Percentiles rank a stretch among this genome's conserved stretches.
These are phyloP conservation scores for Plectosphaerella plurivora DNA, from an alignment of 2,329 filamentous ascomycete species.

Conservation along the genomic window DNA sequence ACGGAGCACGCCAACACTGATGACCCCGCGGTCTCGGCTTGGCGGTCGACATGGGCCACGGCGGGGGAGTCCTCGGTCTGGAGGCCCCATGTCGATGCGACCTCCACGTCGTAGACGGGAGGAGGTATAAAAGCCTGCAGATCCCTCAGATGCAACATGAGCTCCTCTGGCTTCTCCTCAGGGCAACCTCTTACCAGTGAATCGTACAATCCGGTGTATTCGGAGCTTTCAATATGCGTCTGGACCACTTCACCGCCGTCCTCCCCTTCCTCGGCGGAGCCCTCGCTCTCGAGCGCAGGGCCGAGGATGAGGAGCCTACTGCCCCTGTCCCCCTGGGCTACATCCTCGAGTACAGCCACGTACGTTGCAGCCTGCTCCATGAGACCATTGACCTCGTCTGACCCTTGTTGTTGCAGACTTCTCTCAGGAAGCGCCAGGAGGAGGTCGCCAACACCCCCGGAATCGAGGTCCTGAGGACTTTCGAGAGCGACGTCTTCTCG, in stretches of 20 bases:
- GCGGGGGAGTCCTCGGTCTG: too few relatives aligned
- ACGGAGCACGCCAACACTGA: background rate
- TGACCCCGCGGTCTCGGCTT: background rate
- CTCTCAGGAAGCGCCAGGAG: slow-evolving; percentile 2
- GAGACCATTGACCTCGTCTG: too few relatives aligned
- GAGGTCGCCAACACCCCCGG: slow-evolving; percentile 1
- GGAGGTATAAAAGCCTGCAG: background rate
- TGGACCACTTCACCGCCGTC: slow-evolving; percentile 2
- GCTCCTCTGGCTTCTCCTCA: background rate
- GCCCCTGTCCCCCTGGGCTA: slow-evolving; percentile 4
- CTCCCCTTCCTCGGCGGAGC: slow-evolving; percentile 1
- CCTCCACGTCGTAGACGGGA: too few relatives aligned
- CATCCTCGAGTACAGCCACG: slow-evolving; percentile 8
- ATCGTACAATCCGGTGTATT: background rate
- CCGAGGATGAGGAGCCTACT: slow-evolving; percentile 1
- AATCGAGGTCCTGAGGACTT: slow-evolving; percentile 6
- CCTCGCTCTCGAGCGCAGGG: slow-evolving; percentile 2
- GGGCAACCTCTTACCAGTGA: too few relatives aligned
- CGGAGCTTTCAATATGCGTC: background rate
- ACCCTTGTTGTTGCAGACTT: background rate
- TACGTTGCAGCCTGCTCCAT: background rate
- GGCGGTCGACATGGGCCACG: background rate
- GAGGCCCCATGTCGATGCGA: too few relatives aligned
- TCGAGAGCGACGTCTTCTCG: slow-evolving; percentile 23
- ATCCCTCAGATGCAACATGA: background rate